Evolutionary conservation across 2,329 filamentous ascomycete genomes (phyloP), one percentile per base, ranked within the genome.

Genomic region (Ophiognomonia clavigignenti-juglandacearum): DNA sequence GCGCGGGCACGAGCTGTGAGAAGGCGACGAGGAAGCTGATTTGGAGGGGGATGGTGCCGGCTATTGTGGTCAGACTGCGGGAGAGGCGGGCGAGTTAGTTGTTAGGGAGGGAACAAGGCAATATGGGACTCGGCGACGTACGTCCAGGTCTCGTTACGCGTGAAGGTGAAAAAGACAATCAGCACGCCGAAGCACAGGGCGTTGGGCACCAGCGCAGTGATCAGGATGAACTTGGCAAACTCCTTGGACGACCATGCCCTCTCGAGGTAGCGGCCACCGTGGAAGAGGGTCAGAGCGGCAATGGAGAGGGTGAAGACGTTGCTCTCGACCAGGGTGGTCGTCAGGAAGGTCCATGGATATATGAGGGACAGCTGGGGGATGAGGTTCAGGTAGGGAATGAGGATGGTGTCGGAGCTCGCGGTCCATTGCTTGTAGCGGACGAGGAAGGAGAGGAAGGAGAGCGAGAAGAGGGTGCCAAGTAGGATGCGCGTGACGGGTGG

Each of bases 1-100:
- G 93, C 53, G 96, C 91, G 19, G 93, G 93, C 29, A 97, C 86
- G 41, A 98, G 87, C 68, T 98, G 93, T 70, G 95, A 97, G 70
- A 97, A 96, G 45, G 92, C 88, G 59, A 97, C 88, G 52, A 98
- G 86, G 71, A 97, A 97, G 52, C 87, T 85, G 39, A 93, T 90
- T 66, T 96, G 92, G 48, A 96, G 75, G 14, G 91, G 83, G 54
- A 96, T 85, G 46, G 90, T 91, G 57, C 93, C 93, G 57, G 87
- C 88, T 61, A 97, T 88, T 54, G 87, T 85, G 38, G 86, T 90
- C 39, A 88, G 69, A 43, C 86, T 93, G 59, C 44, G n/a, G 27
- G 24, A 10, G 52, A 48, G 24, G 56, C 40, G 47, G 51, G 54
- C 47, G 47, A 34, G 24, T 26, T 36, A 38, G 18, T 54, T 48